Evolutionary conservation across 257 asterid species (phyloP).

Genomic region (Nicotiana obtusifolia): DNA sequence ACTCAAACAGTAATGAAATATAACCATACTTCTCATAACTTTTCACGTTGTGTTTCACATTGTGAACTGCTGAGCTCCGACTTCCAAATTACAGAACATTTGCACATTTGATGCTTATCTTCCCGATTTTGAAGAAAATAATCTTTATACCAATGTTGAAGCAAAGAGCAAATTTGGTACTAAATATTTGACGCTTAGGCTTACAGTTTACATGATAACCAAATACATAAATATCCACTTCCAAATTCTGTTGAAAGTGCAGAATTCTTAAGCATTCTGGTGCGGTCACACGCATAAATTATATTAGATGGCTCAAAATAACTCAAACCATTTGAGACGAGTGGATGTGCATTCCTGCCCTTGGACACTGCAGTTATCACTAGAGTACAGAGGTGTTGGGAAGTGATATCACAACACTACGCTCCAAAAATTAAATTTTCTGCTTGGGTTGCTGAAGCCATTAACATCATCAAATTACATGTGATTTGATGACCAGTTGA

Average conservation of each 20-base stretch:
- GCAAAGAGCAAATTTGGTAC: not conserved
- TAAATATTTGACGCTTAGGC: not conserved
- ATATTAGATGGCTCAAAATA: not conserved
- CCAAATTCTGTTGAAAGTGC: not conserved
- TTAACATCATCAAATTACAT: not conserved
- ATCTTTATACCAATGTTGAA: not conserved
- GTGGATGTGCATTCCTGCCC: not conserved
- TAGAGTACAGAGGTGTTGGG: not conserved
- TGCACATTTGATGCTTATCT: too few species aligned
- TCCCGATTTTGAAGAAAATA: too few species aligned
- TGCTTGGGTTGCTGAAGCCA: not conserved
- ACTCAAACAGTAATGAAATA: too few species aligned
- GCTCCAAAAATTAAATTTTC: not conserved
- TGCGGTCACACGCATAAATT: not conserved
- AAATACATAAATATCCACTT: not conserved
- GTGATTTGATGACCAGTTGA: not conserved
- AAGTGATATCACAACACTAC: not conserved
- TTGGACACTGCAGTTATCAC: not conserved
- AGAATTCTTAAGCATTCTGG: not conserved
- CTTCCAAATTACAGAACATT: not conserved
- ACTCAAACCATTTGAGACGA: not conserved
- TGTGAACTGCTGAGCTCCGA: not conserved
- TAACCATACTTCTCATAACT: not conserved
- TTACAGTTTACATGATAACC: not conserved
- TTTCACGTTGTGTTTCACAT: too few species aligned